Base-by-base conservation (phyloP, 2,329 filamentous ascomycete genomes). In the Phialophora chinensis region DNA sequence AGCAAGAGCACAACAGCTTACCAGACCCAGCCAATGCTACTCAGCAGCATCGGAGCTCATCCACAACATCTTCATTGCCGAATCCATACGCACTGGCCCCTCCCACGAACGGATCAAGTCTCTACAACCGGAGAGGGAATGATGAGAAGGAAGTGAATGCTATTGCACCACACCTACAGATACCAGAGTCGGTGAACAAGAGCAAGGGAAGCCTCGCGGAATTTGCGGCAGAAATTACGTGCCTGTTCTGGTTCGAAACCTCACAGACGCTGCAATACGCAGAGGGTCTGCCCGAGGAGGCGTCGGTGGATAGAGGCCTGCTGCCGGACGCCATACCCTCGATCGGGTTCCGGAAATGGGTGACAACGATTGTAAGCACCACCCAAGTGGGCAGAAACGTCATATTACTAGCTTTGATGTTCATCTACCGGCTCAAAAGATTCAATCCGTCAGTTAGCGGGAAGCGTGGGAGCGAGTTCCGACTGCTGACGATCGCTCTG, bases 381-480 rank as follows among this genome's bases (percentile, higher is more conserved):
- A 99, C 95, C 0, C 93, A 98, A 77, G 94, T 99, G 38, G 95
- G 93, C 60, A 93, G 95, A 74, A 98, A 98, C 74, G 95, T 99
- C 61, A 92, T 98, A 50, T 79, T 98, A 11, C 81, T 99, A 57
- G 94, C 94, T 0, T 81, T 99, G 53, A 81, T 98, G 42, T 98
- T 98, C 81, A 91, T 99, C 71, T 96, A 97, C 79, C 87, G 94
- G 55, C 80, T 99, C 70, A 98, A 98, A 82, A 91, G 90, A 77
- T 89, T 91, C 70, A 98, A 97, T 73, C 91, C 93, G 0, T 88
- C 86, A 2, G 94, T 98, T 20, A 92, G 93, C 75, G 95, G 95
- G 49, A 94, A 94, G 74, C 89, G 89, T 25, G 95, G 95, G 4
- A 99, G 95, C 77, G 95, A 98, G 77, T 98, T 95, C 75, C 86